phyloP scores from a whole-genome alignment of 768 basidiomycete species.

The Baorangia bicolor region DNA sequence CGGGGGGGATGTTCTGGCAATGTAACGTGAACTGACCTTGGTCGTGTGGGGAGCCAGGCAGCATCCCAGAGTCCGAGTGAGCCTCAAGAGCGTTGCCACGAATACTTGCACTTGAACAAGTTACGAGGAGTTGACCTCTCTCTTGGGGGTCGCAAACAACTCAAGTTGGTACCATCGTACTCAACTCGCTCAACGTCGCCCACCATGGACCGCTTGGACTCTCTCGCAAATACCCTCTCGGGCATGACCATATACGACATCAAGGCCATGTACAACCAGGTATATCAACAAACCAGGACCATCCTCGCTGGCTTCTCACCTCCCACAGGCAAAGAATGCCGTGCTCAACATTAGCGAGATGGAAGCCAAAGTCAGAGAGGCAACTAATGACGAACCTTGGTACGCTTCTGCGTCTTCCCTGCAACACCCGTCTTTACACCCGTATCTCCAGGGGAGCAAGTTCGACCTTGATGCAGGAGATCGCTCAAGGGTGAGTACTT shows the following conservation, averaged over 20 bases:
- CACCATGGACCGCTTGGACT: slow-evolving; percentile 78
- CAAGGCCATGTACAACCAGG: slow-evolving; percentile 94
- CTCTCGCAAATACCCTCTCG: slow-evolving; percentile 71
- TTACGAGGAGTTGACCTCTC: no score
- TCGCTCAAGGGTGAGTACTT: slow-evolving; percentile 83
- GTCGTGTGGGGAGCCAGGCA: neutral
- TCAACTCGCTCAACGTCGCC: slow-evolving; percentile 15
- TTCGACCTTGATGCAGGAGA: slow-evolving; percentile 97
- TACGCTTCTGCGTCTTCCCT: slow-evolving; percentile 38
- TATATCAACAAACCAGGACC: slow-evolving; percentile 24
- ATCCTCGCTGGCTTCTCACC: slow-evolving; percentile 5
- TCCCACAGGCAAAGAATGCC: slow-evolving; percentile 85
- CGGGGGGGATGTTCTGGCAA: neutral
- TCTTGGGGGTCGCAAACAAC: slow-evolving; percentile 22
- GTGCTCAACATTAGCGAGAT: slow-evolving; percentile 96
- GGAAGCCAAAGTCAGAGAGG: slow-evolving; percentile 95
- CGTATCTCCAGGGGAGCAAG: slow-evolving; percentile 81
- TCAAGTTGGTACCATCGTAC: neutral
- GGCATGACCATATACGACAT: slow-evolving; percentile 90
- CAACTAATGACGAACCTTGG: slow-evolving; percentile 99
- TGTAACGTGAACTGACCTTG: neutral
- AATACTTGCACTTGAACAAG: no score
- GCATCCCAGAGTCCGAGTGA: slow-evolving; percentile 7
- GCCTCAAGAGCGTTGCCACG: no score
- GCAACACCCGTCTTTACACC: neutral